phyloP scores from a whole-genome alignment of 164 flowering plant genomes.

The Dillenia turbinata region DNA sequence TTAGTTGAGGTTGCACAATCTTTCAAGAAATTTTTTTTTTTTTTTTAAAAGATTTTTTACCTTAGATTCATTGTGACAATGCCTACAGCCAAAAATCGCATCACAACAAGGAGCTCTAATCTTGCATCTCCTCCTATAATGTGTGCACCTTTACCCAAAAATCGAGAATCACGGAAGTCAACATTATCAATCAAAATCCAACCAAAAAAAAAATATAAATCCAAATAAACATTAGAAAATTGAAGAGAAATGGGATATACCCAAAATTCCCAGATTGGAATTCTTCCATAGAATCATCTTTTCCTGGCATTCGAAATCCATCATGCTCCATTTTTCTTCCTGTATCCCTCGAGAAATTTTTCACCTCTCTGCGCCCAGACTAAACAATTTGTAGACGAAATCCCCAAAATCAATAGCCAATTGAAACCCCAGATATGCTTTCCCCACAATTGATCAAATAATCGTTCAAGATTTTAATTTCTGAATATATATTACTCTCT shows the following conservation, averaged over 20 bases:
- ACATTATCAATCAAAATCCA: background rate
- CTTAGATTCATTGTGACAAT: constrained; percentile 92
- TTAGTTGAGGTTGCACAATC: too few relatives aligned
- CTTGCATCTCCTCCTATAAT: constrained; percentile 81
- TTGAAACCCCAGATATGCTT: too few relatives aligned
- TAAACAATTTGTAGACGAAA: background rate
- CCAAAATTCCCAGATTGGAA: constrained; percentile 35
- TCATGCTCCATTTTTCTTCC: constrained; percentile 15
- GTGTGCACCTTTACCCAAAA: constrained; percentile 50
- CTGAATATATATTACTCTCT: too few relatives aligned
- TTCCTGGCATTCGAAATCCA: constrained; percentile 3
- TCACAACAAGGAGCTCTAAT: constrained; percentile 89
- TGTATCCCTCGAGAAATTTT: background rate
- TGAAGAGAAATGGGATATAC: constrained; percentile 18
- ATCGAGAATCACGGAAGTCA: background rate
- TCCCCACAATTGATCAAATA: too few relatives aligned
- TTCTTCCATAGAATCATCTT: constrained; percentile 15
- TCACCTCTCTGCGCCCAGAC: background rate
- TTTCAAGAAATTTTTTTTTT: too few relatives aligned
- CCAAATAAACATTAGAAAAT: background rate
- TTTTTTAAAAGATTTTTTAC: too few relatives aligned
- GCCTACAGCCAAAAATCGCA: constrained; percentile 84
- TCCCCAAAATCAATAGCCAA: too few relatives aligned
- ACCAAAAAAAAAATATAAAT: background rate
- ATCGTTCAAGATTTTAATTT: too few relatives aligned